phyloP scores from a whole-genome alignment of 345 rosid species.

The Salix caprea region DNA sequence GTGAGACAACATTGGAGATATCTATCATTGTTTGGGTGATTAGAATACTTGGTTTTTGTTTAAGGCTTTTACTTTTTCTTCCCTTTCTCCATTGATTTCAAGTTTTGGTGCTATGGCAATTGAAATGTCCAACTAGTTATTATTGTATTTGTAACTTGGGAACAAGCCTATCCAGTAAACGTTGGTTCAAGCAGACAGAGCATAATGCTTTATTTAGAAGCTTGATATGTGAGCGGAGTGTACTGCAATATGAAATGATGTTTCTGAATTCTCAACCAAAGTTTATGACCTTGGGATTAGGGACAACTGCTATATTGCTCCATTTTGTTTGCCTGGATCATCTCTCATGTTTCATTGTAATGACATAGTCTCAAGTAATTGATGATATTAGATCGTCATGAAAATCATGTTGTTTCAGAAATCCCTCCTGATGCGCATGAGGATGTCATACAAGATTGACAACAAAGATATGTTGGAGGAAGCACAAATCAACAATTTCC shows the following conservation, averaged over 20 bases:
- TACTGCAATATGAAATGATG: not conserved
- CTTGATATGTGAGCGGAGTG: not conserved
- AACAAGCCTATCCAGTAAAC: not conserved
- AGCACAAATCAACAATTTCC: conserved; percentile 90
- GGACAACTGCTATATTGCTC: not conserved
- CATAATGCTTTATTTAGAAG: not conserved
- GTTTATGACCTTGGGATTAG: not conserved
- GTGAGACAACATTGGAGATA: not conserved
- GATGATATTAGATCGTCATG: conserved; percentile 1
- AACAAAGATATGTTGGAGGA: conserved; percentile 77
- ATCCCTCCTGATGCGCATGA: conserved; percentile 83
- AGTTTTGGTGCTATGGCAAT: not conserved
- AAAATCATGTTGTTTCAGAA: conserved; percentile 51
- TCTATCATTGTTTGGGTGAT: not conserved
- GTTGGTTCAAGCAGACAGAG: not conserved
- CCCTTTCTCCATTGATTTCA: not conserved
- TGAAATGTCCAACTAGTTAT: not conserved
- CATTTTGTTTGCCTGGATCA: not conserved
- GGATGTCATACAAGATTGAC: conserved; percentile 81
- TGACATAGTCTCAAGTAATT: not conserved
- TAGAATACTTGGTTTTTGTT: not conserved
- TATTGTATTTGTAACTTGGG: not conserved
- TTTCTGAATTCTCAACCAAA: not conserved
- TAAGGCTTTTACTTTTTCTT: no score
- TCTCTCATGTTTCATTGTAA: not conserved